Base-by-base conservation (phyloP, 345 rosid genomes). In the Atalantia buxifolia region DNA sequence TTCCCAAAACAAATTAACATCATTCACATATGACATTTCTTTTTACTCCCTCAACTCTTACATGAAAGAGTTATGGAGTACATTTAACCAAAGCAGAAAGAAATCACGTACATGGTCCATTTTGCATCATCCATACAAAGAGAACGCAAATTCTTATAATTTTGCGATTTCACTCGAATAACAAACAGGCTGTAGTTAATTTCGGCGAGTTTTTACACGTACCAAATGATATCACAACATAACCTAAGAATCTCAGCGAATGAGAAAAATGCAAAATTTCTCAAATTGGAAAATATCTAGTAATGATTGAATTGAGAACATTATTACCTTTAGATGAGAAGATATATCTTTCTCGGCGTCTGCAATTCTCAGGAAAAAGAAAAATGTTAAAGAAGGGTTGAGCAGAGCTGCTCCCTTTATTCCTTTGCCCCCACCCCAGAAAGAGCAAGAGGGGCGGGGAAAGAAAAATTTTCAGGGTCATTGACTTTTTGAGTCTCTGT, bases 261-360 rank as follows among this genome's bases (percentile, higher is more conserved):
- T 28, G 62, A 84, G 68, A 66, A 72, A 45, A 61, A 61, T 8
- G 33, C 18, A 42, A 64, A 35, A 72, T 62, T 64, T 36, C 63
- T 57, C 56, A 74, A 63, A 77, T 25, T 6, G 62, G 71, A 71
- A 75, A 76, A 2, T 24, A 25, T 16, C 24, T 13, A 40, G 6
- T 13, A 76, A 82, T 61, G 75, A 82, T 71, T 71, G 77, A 45
- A 66, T 56, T 30, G 78, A 72, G 80, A 66, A 76, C 22, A 79
- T 79, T 73, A 45, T 76, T 28, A 79, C 78, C 78, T 83, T 83
- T 77, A 55, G 1, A 82, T 53, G 24, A 76, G 73, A 22, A 76
- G 76, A 70, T 25, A 57, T 61, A n/a, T 63, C 77, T 40, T 45
- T 79, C 31, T 59, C 30, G 4, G 53, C 73, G 66, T 61, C 30